Evolutionary conservation across 495 filamentous ascomycete species (phyloP), one percentile per base, ranked within the genome.

Genomic region (Trichoderma virens): DNA sequence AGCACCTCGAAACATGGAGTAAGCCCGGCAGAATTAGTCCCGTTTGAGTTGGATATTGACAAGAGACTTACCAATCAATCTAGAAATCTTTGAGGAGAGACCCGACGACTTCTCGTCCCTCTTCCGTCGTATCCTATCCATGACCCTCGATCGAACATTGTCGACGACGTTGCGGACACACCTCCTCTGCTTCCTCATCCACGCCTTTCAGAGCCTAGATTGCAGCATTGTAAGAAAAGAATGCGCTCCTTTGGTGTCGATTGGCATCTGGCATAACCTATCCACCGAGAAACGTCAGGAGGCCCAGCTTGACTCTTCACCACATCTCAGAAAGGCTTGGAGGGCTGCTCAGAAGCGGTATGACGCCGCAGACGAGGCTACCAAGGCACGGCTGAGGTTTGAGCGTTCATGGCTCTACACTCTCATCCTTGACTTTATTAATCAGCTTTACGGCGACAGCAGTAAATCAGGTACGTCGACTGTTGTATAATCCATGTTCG

Each of bases 321-420:
- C 83, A 6, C 86, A 88, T 54, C 76, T 92, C 62, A 89, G 83
- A 70, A 98, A 97, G 73, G 88, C 91, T 38, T 99, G 94, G 94
- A 88, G 92, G 69, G 91, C 93, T 20, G 82, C 91, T 18, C 81
- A 77, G 4, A 98, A 96, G 76, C 82, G 92, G 64, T 98, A 88
- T 68, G 93, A 98, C 62, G 85, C 88, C 9, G 91, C 89, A 60
- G 93, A 98, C 69, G 92, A 96, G 65, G 75, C 78, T 16, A 80
- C 82, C 3, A 90, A 96, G 70, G 86, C 87, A 39, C 88, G 88
- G 68, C 79, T 97, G 66, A 86, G 89, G 45, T 98, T 97, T 68
- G 94, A 99, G 75, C 85, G 95, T 60, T 88, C 90, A 59, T 99
- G 94, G 94, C 81, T 99, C 20, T 97, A 90, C 70, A 88, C 89